phyloP scores from a whole-genome alignment of 176 grass and related monocot species.

The Avena eriantha region DNA sequence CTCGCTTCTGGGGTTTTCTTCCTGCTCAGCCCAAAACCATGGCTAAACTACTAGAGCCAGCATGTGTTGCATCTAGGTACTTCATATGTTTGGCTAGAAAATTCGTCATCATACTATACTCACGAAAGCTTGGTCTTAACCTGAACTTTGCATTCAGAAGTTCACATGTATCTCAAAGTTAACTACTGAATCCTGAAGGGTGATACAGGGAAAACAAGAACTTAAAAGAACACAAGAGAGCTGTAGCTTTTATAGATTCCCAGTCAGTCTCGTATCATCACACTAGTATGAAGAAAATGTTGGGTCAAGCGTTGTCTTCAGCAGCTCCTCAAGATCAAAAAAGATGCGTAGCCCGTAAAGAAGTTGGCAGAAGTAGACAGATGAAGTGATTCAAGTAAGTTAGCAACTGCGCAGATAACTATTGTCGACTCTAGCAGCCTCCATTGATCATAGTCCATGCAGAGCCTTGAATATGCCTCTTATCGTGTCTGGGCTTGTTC shows the following conservation, averaged over 20 bases:
- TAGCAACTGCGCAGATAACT: background rate
- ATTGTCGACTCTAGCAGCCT: background rate
- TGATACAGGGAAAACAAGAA: background rate
- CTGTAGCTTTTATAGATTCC: background rate
- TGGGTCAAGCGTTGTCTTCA: background rate
- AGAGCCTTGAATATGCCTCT: constrained; percentile 62
- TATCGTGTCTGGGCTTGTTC: constrained; percentile 68
- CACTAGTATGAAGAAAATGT: background rate
- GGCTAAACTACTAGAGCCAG: background rate
- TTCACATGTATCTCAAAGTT: background rate
- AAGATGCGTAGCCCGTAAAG: background rate
- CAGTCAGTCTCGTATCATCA: background rate
- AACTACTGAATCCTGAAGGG: background rate
- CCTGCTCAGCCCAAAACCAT: background rate
- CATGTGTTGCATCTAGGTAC: background rate
- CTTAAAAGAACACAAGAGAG: background rate
- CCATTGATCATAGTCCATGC: constrained; percentile 40
- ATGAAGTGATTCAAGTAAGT: background rate
- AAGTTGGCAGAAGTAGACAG: background rate
- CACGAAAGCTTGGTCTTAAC: background rate
- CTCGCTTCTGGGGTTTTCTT: no score
- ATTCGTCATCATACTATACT: background rate
- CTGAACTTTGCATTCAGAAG: background rate
- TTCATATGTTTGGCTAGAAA: background rate
- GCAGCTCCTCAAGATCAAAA: background rate